Conservation (phyloP, 306 rosid genomes). For the Lathyrus sativus region DNA sequence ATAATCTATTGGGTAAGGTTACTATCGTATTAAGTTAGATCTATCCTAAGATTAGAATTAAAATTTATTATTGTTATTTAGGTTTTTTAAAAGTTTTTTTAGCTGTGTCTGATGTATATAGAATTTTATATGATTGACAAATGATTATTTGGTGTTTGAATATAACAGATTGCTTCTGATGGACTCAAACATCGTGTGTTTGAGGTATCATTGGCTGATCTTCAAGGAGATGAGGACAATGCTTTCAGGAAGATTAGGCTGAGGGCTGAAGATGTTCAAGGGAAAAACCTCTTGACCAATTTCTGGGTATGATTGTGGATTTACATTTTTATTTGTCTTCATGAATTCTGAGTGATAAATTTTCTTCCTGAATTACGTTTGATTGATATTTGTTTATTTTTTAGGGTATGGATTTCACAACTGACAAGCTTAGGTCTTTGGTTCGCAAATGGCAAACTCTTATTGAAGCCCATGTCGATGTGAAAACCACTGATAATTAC, state of each 20-base stretch:
- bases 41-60: not conserved
- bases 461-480: constrained; percentile 95
- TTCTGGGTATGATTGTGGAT: constrained; percentile 69
- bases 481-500: constrained; percentile 82
- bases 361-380: not conserved
- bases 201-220: constrained; percentile 92
- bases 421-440: constrained; percentile 91
- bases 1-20: too few species aligned
- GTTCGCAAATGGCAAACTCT: constrained; percentile 89
- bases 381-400: not conserved
- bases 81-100: not conserved
- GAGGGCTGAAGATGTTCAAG: constrained; percentile 98
- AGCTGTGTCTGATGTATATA: not conserved
- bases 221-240: constrained; percentile 90
- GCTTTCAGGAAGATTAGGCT: constrained; percentile 86
- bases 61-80: not conserved
- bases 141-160: not conserved
- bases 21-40: not conserved
- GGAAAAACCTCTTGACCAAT: constrained; percentile 81
- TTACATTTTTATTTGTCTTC: not conserved
- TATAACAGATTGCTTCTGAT: constrained; percentile 85
- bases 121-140: not conserved
- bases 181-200: constrained; percentile 96
- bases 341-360: not conserved
- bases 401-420: constrained; percentile 90